Evolutionary conservation across 805 yeast species (phyloP), one percentile per base, ranked within the genome.

Genomic region (Candida namnaoensis): DNA sequence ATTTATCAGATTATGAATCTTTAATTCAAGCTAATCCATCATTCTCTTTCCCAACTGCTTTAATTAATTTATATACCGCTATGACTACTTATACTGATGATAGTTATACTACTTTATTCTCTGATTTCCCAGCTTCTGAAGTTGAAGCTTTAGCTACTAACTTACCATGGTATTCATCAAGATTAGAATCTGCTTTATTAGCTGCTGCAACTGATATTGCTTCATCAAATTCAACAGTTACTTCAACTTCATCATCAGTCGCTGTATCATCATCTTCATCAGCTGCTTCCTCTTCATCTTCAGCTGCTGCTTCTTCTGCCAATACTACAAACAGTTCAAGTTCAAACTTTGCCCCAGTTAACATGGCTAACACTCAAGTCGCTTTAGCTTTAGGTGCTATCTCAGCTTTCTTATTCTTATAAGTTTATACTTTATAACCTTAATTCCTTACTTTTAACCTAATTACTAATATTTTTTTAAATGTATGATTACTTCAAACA

Each of bases 181-280:
- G 61, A 48, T 41, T 57, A 26, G 46, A 39, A 34, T 46, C 56
- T 8, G 49, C 41, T 39, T 32, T 38, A 9, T 27, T 32, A 15
- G 38, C 27, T 13, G 44, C 44, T n/a, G 34, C 30, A 25, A 42
- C 45, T 32, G 38, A 23, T 10, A 71, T 60, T 47, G 71, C 75
- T 3, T 64, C 65, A 7, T 27, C 30, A 27, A 3, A 27, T 27
- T 3, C 11, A 9, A 27, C 30, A 7, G 11, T 28, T 52, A 72
- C 81, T 44, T 74, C 83, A 51, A 80, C 87, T 30, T 66, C 77
- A 43, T n/a, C 15, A 7, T 32, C 34, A 10, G 3, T 4, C 5
- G 34, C 15, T 13, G 2, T 4, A 3, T 32, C 34, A 4, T 32
- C 7, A 13, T 9, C 8, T 13, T 13, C n/a, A 32, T 32, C 34